phyloP scores from a whole-genome alignment of 768 basidiomycete genomes.

The Russula earlei region DNA sequence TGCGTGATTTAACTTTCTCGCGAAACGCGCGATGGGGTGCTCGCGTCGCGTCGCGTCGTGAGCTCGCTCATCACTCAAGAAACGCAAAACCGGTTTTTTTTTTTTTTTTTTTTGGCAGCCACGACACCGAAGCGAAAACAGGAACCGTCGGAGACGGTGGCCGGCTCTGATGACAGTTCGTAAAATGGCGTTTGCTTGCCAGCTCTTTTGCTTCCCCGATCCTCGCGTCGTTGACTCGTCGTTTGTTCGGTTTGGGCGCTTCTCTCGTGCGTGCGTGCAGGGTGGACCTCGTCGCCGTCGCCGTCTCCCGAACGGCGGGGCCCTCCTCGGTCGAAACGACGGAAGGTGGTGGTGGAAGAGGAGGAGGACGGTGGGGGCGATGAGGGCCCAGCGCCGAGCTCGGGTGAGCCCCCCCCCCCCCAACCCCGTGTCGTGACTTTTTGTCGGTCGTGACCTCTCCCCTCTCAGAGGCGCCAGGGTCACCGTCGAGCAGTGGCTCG shows the following conservation, averaged over 20 bases:
- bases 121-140: constrained; percentile 10
- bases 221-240: no score
- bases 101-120: neutral
- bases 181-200: no score
- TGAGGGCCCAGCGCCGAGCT: constrained; percentile 9
- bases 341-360: constrained; percentile 44
- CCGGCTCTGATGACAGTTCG: neutral
- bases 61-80: neutral
- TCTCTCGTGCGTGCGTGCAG: no score
- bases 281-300: neutral
- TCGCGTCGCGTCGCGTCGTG: no score
- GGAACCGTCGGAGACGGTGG: neutral
- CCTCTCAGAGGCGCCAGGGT: constrained; percentile 6
- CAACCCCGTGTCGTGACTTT: no score
- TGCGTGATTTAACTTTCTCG: neutral
- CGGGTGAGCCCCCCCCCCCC: no score
- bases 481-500: neutral
- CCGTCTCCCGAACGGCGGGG: constrained; percentile 23
- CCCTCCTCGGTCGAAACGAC: constrained; percentile 38
- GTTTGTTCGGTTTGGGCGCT: no score
- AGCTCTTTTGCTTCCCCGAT: no score
- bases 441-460: no score
- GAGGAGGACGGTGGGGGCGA: constrained; percentile 30
- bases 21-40: no score
- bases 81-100: no score